Evolutionary conservation across 768 basidiomycete genomes (phyloP).

Genomic region (Lactarius pseudohatsudake): DNA sequence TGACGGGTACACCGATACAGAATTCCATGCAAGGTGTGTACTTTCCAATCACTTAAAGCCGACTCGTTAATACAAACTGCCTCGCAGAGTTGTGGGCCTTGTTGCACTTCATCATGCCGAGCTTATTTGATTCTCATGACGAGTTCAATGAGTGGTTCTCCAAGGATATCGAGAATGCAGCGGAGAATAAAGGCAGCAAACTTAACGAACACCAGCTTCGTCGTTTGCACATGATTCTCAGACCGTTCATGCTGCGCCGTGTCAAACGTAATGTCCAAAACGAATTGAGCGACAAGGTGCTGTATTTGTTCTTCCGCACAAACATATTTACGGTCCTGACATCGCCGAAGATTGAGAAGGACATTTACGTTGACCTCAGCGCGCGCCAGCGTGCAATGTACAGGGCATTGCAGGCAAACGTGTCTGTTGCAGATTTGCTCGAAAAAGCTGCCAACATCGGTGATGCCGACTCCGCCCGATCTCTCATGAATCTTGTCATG

Average conservation of each 20-base stretch:
- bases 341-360: constrained; percentile 82
- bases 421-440: constrained; percentile 91
- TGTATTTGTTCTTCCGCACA: constrained; percentile 17
- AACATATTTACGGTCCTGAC: background rate
- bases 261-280: constrained; percentile 99
- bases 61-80: background rate
- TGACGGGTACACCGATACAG: constrained; percentile 98
- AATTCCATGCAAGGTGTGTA: constrained; percentile 96
- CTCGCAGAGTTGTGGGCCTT: constrained; percentile 91
- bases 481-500: constrained; percentile 99
- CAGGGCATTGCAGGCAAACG: constrained; percentile 84
- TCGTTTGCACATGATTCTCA: constrained; percentile 96
- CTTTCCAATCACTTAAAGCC: background rate
- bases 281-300: constrained; percentile 96
- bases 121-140: constrained; percentile 97
- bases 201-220: constrained; percentile 94
- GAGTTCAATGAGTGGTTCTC: constrained; percentile 99
- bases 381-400: constrained; percentile 91
- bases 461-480: constrained; percentile 87
- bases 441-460: constrained; percentile 91
- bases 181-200: constrained; percentile 86
- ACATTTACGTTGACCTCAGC: constrained; percentile 91
- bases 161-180: constrained; percentile 96
- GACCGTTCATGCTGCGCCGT: constrained; percentile 97
- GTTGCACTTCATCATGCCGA: constrained; percentile 99